Evolutionary conservation across 2,329 filamentous ascomycete species (phyloP).

Genomic region (Dothideomycetes sp.): DNA sequence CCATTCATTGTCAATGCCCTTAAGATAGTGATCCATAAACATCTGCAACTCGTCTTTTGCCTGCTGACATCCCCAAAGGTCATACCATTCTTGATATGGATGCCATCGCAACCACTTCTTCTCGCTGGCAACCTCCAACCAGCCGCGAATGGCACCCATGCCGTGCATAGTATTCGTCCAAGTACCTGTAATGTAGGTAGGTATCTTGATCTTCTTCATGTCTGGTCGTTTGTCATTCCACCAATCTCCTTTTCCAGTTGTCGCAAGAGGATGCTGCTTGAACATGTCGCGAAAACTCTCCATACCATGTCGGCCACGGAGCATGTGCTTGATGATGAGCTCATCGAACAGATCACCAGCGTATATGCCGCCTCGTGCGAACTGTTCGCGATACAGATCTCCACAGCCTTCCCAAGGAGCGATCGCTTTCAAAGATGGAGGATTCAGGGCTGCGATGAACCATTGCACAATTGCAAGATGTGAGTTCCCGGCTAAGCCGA

Average conservation of each 20-base stretch:
- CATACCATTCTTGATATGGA: slow-evolving; percentile 36
- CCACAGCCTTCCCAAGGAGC: slow-evolving; percentile 40
- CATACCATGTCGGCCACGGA: slow-evolving; percentile 14
- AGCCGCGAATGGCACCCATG: slow-evolving; percentile 23
- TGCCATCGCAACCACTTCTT: slow-evolving; percentile 37
- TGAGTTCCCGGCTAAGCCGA: slow-evolving; percentile 38
- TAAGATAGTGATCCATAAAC: slow-evolving; percentile 40
- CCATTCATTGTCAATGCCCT: slow-evolving; percentile 36
- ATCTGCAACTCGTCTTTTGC: slow-evolving; percentile 28
- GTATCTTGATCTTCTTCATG: slow-evolving; percentile 15
- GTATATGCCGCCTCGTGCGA: slow-evolving; percentile 32
- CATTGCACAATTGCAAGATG: slow-evolving; percentile 33
- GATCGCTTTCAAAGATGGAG: slow-evolving; percentile 35
- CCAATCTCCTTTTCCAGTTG: no score
- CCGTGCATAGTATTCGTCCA: slow-evolving; percentile 14
- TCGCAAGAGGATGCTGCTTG: no score
- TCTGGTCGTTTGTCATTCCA: slow-evolving; percentile 15
- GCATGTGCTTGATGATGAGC: slow-evolving; percentile 15
- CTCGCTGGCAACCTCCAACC: slow-evolving; percentile 27
- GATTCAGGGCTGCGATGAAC: slow-evolving; percentile 33
- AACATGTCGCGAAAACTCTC: slow-evolving; percentile 15
- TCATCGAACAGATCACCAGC: slow-evolving; percentile 12
- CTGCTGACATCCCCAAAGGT: slow-evolving; percentile 28
- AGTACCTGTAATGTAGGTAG: slow-evolving; percentile 14
- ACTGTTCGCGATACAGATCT: slow-evolving; percentile 40